Evolutionary conservation across 495 filamentous ascomycete genomes (phyloP).

Genomic region (Penicilliopsis zonata): DNA sequence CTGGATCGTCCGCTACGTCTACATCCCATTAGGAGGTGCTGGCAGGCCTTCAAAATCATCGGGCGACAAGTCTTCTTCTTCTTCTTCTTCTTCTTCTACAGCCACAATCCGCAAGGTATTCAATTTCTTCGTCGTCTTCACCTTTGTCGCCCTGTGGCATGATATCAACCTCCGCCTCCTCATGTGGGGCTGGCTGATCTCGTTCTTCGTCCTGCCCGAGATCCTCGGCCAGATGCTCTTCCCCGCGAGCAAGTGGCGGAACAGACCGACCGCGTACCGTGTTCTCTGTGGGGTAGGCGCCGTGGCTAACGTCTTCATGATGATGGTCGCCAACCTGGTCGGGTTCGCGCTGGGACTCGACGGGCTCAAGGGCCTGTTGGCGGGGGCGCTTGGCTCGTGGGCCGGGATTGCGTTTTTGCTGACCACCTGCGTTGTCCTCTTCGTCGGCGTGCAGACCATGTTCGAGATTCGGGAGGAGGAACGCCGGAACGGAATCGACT

Average conservation of each 20-base stretch:
- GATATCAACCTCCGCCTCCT: constrained; percentile 89
- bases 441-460: constrained; percentile 87
- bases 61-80: constrained; percentile 9
- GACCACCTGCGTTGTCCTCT: constrained; percentile 56
- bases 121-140: constrained; percentile 82
- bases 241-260: constrained; percentile 56
- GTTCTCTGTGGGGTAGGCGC: constrained; percentile 75
- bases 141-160: constrained; percentile 97
- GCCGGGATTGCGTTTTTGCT: constrained; percentile 63
- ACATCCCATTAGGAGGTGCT: constrained; percentile 74
- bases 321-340: constrained; percentile 91
- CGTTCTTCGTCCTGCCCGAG: constrained; percentile 87
- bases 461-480: constrained; percentile 88
- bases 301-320: constrained; percentile 81
- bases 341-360: constrained; percentile 90
- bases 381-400: constrained; percentile 61
- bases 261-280: constrained; percentile 56
- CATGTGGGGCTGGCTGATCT: constrained; percentile 94
- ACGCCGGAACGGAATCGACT: constrained; percentile 61
- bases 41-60: too few species aligned
- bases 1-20: constrained; percentile 91
- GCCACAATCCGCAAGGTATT: constrained; percentile 30
- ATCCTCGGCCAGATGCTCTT: constrained; percentile 59
- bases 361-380: constrained; percentile 63
- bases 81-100: constrained; percentile 12